These are phyloP conservation scores for Mycosphaerelloides madeirae DNA, from an alignment of 2,329 filamentous ascomycete genomes.

Conservation along the genomic window DNA sequence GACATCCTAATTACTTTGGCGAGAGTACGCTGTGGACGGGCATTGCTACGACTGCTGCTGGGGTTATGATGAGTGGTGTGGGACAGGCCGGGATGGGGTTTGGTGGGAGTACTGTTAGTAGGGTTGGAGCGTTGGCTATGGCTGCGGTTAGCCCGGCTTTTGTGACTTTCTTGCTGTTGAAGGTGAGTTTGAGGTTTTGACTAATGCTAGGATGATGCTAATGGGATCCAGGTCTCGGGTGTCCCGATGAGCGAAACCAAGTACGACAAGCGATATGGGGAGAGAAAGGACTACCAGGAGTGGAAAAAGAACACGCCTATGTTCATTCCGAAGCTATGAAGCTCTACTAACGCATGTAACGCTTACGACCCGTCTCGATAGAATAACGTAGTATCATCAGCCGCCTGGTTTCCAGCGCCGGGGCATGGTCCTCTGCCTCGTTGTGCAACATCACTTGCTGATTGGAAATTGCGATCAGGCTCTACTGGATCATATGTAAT, in stretches of 20 bases:
- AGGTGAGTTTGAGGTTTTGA: constrained; percentile 42
- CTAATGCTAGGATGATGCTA: constrained; percentile 4
- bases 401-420: too few species aligned
- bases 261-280: constrained; percentile 61
- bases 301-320: constrained; percentile 65
- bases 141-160: constrained; percentile 61
- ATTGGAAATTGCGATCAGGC: too few species aligned
- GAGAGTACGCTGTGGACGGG: constrained; percentile 66
- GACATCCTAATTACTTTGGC: constrained; percentile 70
- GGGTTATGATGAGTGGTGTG: constrained; percentile 49
- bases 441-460: too few species aligned
- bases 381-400: too few species aligned
- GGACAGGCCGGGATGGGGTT: constrained; percentile 57
- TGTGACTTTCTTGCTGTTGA: constrained; percentile 58
- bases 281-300: constrained; percentile 60
- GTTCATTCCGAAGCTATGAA: constrained; percentile 57
- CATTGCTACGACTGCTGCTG: constrained; percentile 56
- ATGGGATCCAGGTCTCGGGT: constrained; percentile 40
- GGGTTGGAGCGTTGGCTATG: constrained; percentile 45
- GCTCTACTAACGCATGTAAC: not conserved
- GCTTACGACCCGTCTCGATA: too few species aligned
- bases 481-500: too few species aligned
- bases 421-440: too few species aligned
- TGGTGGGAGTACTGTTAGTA: constrained; percentile 40
- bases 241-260: constrained; percentile 64